A percentile compares a stretch with the other conserved stretches of the same genome.
Evolutionary conservation across 2,329 filamentous ascomycete genomes (phyloP).

Genomic region (Aschersonia sp.): DNA sequence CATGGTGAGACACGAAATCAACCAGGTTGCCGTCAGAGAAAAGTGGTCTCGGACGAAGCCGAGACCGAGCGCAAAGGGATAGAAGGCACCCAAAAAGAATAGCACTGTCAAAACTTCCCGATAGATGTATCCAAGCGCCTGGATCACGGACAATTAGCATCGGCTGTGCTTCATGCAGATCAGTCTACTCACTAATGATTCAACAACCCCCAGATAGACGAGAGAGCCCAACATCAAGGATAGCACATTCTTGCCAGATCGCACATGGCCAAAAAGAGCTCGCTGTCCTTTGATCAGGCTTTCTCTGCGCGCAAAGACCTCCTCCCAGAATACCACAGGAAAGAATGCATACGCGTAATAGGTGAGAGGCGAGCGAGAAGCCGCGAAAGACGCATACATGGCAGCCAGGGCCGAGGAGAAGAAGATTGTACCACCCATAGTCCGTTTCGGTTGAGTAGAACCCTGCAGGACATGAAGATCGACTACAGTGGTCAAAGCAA

Average conservation of each 20-base stretch:
- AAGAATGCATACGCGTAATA: conserved; percentile 93
- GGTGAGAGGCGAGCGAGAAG: conserved; percentile 63
- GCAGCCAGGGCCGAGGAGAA: conserved; percentile 66
- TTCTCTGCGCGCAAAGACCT: conserved; percentile 65
- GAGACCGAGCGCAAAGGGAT: conserved; percentile 62
- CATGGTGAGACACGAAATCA: conserved; percentile 64
- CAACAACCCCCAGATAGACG: conserved; percentile 59
- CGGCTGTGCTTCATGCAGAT: background rate
- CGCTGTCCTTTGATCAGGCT: conserved; percentile 53
- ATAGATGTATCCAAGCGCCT: conserved; percentile 87
- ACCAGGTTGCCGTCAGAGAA: conserved; percentile 55
- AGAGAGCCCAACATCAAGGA: conserved; percentile 49
- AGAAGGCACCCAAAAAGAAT: conserved; percentile 62
- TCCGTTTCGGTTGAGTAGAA: conserved; percentile 48
- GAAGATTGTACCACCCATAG: conserved; percentile 38
- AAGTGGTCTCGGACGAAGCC: conserved; percentile 55
- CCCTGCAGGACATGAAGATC: conserved; percentile 75
- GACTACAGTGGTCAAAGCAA: conserved; percentile 76
- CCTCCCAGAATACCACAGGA: conserved; percentile 92
- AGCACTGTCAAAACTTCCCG: conserved; percentile 74
- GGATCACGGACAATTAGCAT: background rate
- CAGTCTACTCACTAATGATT: conserved; percentile 51
- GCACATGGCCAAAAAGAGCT: conserved; percentile 54
- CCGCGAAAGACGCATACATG: conserved; percentile 64
- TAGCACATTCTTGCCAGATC: conserved; percentile 39